Evolutionary conservation across 805 yeast genomes (phyloP), one percentile per base, ranked within the genome.

Genomic region (Saccharomycopsis selenospora): DNA sequence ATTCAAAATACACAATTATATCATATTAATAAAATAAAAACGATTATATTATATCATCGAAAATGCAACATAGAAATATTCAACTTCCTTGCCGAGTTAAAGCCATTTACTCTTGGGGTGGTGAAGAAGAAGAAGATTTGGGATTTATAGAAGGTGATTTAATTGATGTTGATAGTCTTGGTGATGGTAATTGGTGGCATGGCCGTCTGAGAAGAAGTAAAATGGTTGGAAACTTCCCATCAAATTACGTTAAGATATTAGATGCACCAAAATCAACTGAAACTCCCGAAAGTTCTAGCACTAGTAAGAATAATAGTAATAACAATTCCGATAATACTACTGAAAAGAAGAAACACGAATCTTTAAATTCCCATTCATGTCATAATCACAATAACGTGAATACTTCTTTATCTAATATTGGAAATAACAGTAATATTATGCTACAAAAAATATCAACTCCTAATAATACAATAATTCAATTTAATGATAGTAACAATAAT

Each of bases 131-230:
- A 48, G 84, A 85, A 42, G 97, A 93, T 61, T 71, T 93, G 40
- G 98, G 98, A 0, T 93, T 93, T 62, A 75, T 90, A 18, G 98
- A 93, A 66, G 95, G 95, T 45, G 98, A 93, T 61, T 69, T 86
- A 45, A 86, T 93, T 57, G 95, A 88, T 54, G 95, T 93, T 3
- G 75, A 80, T 46, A 72, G 79, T 51, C 68, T 79, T 8, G 86
- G 91, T 3, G 95, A 93, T 60, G 96, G 95, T 17, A 81, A 81
- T 58, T 88, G 95, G 95, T 89, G 91, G 84, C 85, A 79, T 58
- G 99, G 99, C 1, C 71, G 74, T 52, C 73, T 91, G 48, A 68
- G 80, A 55, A 73, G 98, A 60, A 89, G 87, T 65, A 85, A 80
- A 53, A 78, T 86, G 56, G 77, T 79, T 33, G 99, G 99, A 0